Evolutionary conservation across 129 eudicot species (phyloP), one percentile per base, ranked within the genome.

Genomic region (Logfia minima): DNA sequence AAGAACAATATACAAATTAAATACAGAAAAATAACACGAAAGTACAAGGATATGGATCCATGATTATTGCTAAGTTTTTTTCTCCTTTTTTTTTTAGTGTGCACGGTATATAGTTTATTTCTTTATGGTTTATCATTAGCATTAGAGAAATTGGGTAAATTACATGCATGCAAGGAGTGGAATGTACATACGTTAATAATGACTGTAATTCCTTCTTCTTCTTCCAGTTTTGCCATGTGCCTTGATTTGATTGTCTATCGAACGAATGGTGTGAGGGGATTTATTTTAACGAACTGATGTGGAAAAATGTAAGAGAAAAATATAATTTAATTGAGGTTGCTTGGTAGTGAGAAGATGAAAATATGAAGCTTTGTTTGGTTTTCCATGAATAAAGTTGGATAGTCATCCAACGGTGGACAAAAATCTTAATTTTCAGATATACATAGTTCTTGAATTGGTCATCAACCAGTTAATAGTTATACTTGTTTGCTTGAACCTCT

Each of bases 1-100:
- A 59, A 78, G 29, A 58, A 48, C 32, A 59, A 67, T 32, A 34
- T 77, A 53, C 70, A 55, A 32, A 41, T 58, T 39, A 17, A 22
- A 69, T 39, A 78, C 4, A 59, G 48, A 41, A 29, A 29, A 14
- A 29, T 63, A 11, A 28, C 65, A 28, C 9, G 24, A n/a, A 56
- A 56, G 63, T 56, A 55, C 24, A 6, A 6, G 7, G 8, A 6
- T 22, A 58, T 58, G 11, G 9, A 53, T 18, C 60, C 6, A 53
- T 53, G 19, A 53, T 19, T 53, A 53, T 53, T 18, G 22, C 23
- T 18, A 53, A 39, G 13, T 39, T 39, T 9, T 39, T 8, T 39
- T 39, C 8, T 39, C 11, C 7, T 35, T 8, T 39, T 39, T 39
- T 39, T 39, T 1, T 8, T 10, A 37, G 9, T 39, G 45, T 39